A percentile compares a stretch with the other conserved stretches of the same genome.
Conservation (phyloP, 768 basidiomycete genomes). For the Hydnum rufescens region DNA sequence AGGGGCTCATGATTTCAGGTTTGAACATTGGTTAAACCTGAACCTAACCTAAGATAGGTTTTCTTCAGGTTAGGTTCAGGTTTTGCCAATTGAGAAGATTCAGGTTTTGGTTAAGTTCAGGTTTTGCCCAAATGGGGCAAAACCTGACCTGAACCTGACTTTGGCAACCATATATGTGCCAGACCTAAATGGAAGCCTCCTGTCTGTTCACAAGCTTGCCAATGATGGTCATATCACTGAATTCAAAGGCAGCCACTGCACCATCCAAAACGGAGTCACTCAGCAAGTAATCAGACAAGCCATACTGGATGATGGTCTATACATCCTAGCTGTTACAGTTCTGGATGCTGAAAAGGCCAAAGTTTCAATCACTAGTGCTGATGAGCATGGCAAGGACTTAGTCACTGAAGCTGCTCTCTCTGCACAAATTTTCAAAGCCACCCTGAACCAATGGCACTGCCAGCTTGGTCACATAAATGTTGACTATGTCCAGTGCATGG, state of each 20-base stretch:
- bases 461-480: conserved; percentile 1
- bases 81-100: too few species aligned
- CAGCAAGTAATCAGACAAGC: background rate
- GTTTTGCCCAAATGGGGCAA: too few species aligned
- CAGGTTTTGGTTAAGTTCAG: too few species aligned
- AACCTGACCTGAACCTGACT: too few species aligned
- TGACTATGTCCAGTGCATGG: background rate
- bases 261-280: background rate
- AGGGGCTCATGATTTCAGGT: too few species aligned
- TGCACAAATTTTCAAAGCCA: too few species aligned
- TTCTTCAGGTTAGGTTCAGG: too few species aligned
- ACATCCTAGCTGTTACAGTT: background rate
- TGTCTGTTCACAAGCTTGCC: conserved; percentile 1
- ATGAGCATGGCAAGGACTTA: background rate
- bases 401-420: background rate
- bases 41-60: too few species aligned
- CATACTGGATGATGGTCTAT: background rate
- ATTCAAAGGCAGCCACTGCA: background rate
- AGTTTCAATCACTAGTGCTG: background rate
- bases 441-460: conserved; percentile 4
- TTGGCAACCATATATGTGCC: too few species aligned
- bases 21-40: too few species aligned
- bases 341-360: background rate
- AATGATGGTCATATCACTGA: background rate
- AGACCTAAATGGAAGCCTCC: conserved; percentile 3